Base-by-base conservation (phyloP, 108 stramenopile genomes). In the Nitzschia sp. region DNA sequence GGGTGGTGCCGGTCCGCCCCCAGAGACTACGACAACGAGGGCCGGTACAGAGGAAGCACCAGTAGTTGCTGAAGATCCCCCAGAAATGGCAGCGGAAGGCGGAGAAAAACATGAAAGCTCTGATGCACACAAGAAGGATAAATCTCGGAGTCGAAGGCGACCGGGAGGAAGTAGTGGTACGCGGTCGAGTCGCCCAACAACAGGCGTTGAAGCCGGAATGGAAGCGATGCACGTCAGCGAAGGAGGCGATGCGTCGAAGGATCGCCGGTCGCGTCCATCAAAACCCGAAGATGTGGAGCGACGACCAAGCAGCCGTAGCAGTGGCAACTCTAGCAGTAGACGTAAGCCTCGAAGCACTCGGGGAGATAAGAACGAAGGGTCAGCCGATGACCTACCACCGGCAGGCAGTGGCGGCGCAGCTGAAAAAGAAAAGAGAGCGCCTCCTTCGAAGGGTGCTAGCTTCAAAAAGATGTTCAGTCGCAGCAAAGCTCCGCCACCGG, bases 391-490 rank as follows among this genome's bases (percentile, higher is more conserved):
- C 8, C 41, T 27, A 9, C 6, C 60, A 3, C 41, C 36, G 23
- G 41, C 55, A 28, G 50, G 13, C n/a, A n/a, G n/a, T n/a, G n/a
- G n/a, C n/a, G 38, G 9, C 6, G 38, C 38, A 6, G 9, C 50
- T 2, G 55, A 56, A 3, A 56, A 56, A 31, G 55, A 56, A 21
- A 56, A 32, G 27, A 28, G 27, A 17, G 4, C 55, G 4, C 13
- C 28, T 9, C 55, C 55, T 16, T 21, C 19, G 4, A 56, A 61
- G 38, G 38, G 60, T 2, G 6, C 38, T 19, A 34, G 32, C 2
- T 25, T 61, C 60, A 61, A 61, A 41, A 61, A 61, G 25, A 41
- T 38, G 60, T 26, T 34, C n/a, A 44, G 36, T 25, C 60, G 60
- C 35, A 34, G 22, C 35, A 61, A 61, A 45, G 60, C 60, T 5